Conservation (phyloP, 2,329 filamentous ascomycete species). For the Apiospora kogelbergensis region DNA sequence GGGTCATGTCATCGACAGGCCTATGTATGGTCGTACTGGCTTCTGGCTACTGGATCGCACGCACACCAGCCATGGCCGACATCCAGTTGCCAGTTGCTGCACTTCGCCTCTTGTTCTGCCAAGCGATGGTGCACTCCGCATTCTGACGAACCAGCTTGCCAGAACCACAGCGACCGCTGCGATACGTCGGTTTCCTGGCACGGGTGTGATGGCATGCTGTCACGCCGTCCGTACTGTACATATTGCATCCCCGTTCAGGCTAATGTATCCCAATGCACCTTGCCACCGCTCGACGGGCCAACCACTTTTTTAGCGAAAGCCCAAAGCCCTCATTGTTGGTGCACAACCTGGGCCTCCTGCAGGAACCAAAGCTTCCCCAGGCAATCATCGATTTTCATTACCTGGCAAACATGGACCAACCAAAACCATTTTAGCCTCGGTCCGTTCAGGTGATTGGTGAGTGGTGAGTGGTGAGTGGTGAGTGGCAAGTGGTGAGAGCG, state of each 20-base stretch:
- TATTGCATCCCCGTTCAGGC: background rate
- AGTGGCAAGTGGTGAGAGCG: background rate
- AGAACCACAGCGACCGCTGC: background rate
- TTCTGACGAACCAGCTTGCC: background rate
- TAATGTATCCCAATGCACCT: background rate
- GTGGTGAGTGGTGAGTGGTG: too few species aligned
- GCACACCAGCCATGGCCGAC: background rate
- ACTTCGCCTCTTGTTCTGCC: background rate
- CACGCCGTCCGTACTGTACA: background rate
- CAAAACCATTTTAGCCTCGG: background rate
- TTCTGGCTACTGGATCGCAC: background rate
- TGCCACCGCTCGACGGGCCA: background rate
- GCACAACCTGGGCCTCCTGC: background rate
- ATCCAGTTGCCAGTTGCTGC: background rate
- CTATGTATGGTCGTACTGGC: background rate
- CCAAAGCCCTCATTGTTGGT: background rate
- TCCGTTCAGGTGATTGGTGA: background rate
- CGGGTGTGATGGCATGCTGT: background rate
- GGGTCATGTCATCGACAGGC: background rate
- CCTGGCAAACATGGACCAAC: background rate
- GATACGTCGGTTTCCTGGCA: background rate
- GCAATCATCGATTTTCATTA: constrained; percentile 1
- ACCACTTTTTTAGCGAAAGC: background rate
- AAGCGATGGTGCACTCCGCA: background rate
- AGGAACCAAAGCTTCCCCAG: background rate